Conservation (phyloP, 2,329 filamentous ascomycete genomes). For the Sclerotinia nivalis region DNA sequence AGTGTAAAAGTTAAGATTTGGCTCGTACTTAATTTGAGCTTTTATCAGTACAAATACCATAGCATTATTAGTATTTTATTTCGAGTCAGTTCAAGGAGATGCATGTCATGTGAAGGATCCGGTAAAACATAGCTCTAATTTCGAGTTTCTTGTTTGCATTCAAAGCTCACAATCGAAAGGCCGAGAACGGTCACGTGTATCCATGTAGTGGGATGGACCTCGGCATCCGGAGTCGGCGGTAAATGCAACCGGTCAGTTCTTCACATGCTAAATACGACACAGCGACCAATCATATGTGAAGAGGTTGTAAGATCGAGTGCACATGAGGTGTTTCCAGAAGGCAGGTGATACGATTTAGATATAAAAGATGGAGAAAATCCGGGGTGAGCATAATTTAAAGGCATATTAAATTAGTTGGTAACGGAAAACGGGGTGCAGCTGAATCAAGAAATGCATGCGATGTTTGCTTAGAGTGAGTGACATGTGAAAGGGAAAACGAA, state of each 20-base stretch:
- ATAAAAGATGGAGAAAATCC: conserved; percentile 22
- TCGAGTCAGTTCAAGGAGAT: background rate
- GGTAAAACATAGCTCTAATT: background rate
- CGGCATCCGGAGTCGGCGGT: conserved; percentile 2
- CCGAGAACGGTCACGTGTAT: conserved; percentile 15
- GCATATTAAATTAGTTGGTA: background rate
- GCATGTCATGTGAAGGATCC: background rate
- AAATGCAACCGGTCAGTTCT: conserved; percentile 5
- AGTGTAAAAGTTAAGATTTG: conserved; percentile 2
- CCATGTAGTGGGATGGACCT: background rate
- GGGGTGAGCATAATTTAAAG: background rate
- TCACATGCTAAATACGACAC: conserved; percentile 18
- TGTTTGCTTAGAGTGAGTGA: conserved; percentile 6
- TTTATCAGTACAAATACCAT: background rate
- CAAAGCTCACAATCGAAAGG: background rate
- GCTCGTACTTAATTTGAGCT: background rate
- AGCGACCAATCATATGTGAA: background rate
- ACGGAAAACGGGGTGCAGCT: background rate
- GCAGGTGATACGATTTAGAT: background rate
- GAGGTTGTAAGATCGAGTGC: conserved; percentile 13
- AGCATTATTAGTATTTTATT: background rate
- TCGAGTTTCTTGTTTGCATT: background rate
- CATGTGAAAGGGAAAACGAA: conserved; percentile 22
- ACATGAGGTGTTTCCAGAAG: conserved; percentile 10
- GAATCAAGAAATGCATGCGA: background rate